Percentiles rank a stretch among this genome's conserved stretches.
phyloP scores from a whole-genome alignment of 169 alveolate genomes.

The Cryptosporidium xiaoi region DNA sequence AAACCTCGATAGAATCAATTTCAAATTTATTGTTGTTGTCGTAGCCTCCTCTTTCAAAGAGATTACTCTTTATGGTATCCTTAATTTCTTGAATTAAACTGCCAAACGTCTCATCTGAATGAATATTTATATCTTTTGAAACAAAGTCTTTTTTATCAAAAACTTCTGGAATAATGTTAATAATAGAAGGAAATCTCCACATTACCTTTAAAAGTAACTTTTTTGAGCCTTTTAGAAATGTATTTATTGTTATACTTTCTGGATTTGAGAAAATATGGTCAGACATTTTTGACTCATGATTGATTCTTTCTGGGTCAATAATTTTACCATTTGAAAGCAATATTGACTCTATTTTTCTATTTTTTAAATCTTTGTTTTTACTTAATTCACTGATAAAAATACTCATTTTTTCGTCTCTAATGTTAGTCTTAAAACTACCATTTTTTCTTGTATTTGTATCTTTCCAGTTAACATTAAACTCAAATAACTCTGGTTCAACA shows the following conservation, averaged over 20 bases:
- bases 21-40: neutral
- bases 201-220: neutral
- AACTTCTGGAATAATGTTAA: constrained; percentile 10
- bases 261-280: constrained; percentile 8
- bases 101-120: neutral
- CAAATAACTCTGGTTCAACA: constrained; percentile 21
- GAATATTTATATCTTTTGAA: neutral
- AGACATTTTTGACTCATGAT: neutral
- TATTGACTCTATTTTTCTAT: neutral
- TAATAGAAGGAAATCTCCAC: constrained; percentile 51
- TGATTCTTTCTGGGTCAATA: neutral
- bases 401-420: neutral
- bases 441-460: constrained; percentile 22
- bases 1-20: constrained; percentile 23
- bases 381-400: neutral
- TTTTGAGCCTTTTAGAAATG: constrained; percentile 4
- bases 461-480: constrained; percentile 24
- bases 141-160: constrained; percentile 1
- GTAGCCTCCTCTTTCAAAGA: neutral
- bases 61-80: neutral
- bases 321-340: constrained; percentile 34
- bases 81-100: neutral
- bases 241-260: neutral
- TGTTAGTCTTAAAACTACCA: constrained; percentile 14
- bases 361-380: neutral